phyloP scores from a whole-genome alignment of 2,329 filamentous ascomycete species.

The Cladophialophora bantiana region DNA sequence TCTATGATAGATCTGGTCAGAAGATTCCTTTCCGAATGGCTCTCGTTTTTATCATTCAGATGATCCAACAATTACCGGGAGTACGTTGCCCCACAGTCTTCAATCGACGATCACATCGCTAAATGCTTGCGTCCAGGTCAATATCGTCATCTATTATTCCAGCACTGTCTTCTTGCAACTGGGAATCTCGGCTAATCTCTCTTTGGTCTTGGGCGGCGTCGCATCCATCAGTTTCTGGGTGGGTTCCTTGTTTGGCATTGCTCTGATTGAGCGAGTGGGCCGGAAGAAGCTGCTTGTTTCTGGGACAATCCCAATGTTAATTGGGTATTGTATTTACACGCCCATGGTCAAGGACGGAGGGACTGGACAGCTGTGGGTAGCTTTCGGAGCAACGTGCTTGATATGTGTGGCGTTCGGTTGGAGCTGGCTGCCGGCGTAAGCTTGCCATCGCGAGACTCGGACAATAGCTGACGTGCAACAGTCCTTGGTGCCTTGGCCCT shows the following conservation, averaged over 20 bases:
- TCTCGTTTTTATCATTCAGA: slow-evolving; percentile 23
- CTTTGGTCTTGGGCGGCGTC: slow-evolving; percentile 18
- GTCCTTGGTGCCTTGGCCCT: slow-evolving; percentile 39
- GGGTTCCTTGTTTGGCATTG: slow-evolving; percentile 48
- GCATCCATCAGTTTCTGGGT: slow-evolving; percentile 26
- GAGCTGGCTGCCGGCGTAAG: slow-evolving; percentile 67
- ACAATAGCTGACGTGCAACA: slow-evolving; percentile 52
- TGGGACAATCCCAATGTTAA: slow-evolving; percentile 56
- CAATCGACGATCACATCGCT: neutral
- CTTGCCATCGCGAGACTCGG: slow-evolving; percentile 68
- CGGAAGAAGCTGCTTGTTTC: slow-evolving; percentile 69
- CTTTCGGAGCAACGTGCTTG: slow-evolving; percentile 28
- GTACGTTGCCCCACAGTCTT: neutral
- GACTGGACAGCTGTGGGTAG: slow-evolving; percentile 26
- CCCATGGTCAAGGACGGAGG: slow-evolving; percentile 27
- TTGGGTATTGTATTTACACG: slow-evolving; percentile 22
- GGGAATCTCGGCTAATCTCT: slow-evolving; percentile 20
- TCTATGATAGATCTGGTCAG: slow-evolving; percentile 27
- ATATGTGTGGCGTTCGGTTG: slow-evolving; percentile 26
- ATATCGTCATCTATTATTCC: slow-evolving; percentile 27
- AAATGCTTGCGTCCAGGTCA: neutral
- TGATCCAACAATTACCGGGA: slow-evolving; percentile 27
- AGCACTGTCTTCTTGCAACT: slow-evolving; percentile 24
- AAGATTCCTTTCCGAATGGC: slow-evolving; percentile 24
- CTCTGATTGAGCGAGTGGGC: slow-evolving; percentile 70